Percentiles rank a stretch among this genome's conserved stretches.
These are phyloP conservation scores for Colletotrichum sp. DNA, from an alignment of 2,329 filamentous ascomycete species.

Conservation along the genomic window DNA sequence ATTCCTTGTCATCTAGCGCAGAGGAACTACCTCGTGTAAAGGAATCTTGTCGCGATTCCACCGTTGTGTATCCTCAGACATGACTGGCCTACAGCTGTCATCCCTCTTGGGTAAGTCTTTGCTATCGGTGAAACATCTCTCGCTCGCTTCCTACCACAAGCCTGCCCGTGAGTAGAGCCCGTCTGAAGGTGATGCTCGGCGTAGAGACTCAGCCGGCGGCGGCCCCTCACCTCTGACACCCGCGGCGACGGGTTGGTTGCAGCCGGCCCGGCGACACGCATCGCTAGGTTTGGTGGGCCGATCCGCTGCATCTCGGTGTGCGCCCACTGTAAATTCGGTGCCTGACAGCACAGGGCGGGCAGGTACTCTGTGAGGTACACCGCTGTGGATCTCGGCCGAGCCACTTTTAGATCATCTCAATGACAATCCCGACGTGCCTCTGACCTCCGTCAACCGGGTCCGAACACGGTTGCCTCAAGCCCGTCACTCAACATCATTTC, in stretches of 20 bases:
- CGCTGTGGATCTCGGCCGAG: background rate
- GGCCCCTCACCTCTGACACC: background rate
- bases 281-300: too few species aligned
- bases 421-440: background rate
- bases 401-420: background rate
- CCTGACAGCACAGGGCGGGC: background rate
- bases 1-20: background rate
- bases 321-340: background rate
- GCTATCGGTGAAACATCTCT: too few species aligned
- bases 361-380: background rate
- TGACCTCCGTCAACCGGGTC: background rate
- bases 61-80: background rate
- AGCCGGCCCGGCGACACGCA: background rate
- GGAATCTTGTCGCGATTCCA: background rate
- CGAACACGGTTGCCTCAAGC: conserved; percentile 4
- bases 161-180: too few species aligned
- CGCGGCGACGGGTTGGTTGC: background rate
- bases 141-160: background rate
- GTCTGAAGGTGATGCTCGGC: background rate
- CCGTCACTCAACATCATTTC: background rate
- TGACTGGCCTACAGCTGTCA: background rate
- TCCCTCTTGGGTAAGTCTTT: too few species aligned
- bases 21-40: background rate
- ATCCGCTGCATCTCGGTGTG: background rate
- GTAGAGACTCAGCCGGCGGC: too few species aligned